These are phyloP conservation scores for Thymus mandschuricus DNA, from an alignment of 257 asterid species.

Conservation along the genomic window DNA sequence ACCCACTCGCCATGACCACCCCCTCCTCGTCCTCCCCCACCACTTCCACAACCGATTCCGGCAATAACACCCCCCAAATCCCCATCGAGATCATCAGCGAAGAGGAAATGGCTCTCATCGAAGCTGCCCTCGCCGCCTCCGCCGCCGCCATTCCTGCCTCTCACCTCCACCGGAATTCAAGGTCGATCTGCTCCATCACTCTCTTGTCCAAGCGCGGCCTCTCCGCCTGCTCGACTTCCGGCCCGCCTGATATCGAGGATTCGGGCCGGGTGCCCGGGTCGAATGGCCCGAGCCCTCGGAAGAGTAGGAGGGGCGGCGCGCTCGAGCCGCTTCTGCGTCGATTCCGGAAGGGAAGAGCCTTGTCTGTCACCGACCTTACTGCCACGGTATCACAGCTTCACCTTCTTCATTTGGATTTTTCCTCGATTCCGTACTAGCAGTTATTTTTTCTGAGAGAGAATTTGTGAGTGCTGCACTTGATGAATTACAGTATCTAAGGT, in stretches of 20 bases:
- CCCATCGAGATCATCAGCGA: conserved; percentile 70
- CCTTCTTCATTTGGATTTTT: background rate
- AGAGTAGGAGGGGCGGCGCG: conserved; percentile 43
- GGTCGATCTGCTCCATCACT: conserved; percentile 59
- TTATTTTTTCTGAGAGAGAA: background rate
- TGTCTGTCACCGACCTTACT: conserved; percentile 83
- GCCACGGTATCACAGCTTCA: conserved; percentile 55
- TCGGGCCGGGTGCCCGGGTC: conserved; percentile 38
- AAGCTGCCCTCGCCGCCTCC: conserved; percentile 67
- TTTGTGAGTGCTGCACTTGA: background rate
- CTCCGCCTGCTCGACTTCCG: conserved; percentile 46
- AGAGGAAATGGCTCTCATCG: conserved; percentile 83
- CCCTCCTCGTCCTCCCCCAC: conserved; percentile 32
- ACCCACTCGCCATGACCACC: conserved; percentile 47
- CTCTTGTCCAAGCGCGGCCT: conserved; percentile 61
- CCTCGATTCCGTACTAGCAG: background rate
- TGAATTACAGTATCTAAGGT: conserved; percentile 3
- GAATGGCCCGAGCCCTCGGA: conserved; percentile 39
- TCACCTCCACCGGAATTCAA: conserved; percentile 33
- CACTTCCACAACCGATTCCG: background rate
- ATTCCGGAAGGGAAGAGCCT: conserved; percentile 67
- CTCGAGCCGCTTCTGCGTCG: conserved; percentile 59
- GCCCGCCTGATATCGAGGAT: conserved; percentile 76
- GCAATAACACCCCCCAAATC: conserved; percentile 32
- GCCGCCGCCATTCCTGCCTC: conserved; percentile 42